Evolutionary conservation across 495 filamentous ascomycete genomes (phyloP), one percentile per base, ranked within the genome.

Genomic region (Penicillium cataractarum): DNA sequence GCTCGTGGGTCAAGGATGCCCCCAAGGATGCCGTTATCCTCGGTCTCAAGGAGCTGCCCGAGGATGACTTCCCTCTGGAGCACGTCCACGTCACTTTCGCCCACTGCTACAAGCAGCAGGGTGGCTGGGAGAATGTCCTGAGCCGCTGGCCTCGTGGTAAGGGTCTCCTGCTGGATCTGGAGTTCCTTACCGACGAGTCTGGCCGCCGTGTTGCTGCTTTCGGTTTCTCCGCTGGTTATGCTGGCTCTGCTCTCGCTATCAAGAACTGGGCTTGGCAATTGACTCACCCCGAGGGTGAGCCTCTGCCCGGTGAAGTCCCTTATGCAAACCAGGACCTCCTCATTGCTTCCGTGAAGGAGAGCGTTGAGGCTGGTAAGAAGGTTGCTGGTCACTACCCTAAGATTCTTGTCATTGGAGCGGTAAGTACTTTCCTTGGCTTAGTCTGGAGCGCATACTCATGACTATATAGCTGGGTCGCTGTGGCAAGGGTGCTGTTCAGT

Each of bases 1-100:
- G 90, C 31, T 91, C 86, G 50, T 98, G 95, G 94, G 81, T 81
- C 42, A 78, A 76, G 67, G 80, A 83, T 70, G 91, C 88, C 0
- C 92, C 95, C 24, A 79, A 83, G 64, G 86, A 92, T 60, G 86
- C 93, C 69, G 91, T 92, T 69, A 92, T 96, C 67, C 83, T 97
- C 62, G 94, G 95, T 39, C 83, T 99, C 52, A 99, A 99, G 84
- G 95, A 97, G 80, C 83, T 97, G 17, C 91, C 91, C 7, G 92
- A 96, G 71, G 90, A 96, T 67, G 86, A 88, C 33, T 92, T 93
- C 71, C 92, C 93, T 37, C 86, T 97, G 53, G 87, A 89, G 78
- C 92, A 98, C 68, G 86, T 87, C 15, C 90, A 94, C 74, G 85
- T 99, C 63, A 90, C 92, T 64, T 97, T 97, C 68, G 91, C 88